Evolutionary conservation across 768 basidiomycete genomes (phyloP), one percentile per base, ranked within the genome.

Genomic region (Hericium rajendrae): DNA sequence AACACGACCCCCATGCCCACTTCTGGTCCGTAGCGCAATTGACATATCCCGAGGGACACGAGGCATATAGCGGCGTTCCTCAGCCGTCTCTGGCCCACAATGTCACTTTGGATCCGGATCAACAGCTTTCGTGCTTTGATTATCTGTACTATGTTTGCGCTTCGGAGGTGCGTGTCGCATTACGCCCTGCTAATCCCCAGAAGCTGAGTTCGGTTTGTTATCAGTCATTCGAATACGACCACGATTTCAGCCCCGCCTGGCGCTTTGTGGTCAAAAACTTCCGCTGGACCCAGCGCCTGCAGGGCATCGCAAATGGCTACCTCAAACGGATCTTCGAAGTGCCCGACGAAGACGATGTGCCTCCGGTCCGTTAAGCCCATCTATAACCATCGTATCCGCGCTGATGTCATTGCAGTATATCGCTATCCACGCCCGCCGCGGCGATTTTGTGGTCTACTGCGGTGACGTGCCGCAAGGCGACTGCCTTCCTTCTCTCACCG

Each of bases 121-220:
- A 73, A 52, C 74, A 73, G 20, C 57, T 75, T 53, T 58, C 70
- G n/a, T 75, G 74, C 62, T 73, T 70, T 56, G 74, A 75, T 54
- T 74, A 72, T 50, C 61, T 74, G 28, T 75, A 74, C 59, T 75
- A 71, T 57, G 65, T 68, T n/a, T 68, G 71, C 54, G 72, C 69
- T 9, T 55, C 59, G 20, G 61, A 64, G 53, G 68, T 71, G 48
- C 40, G 70, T 51, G 22, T 43, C 59, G 15, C 39, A 32, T 32
- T 32, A 32, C 32, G 32, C 32, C 32, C 32, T 32, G 32, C 32
- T 32, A 32, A 32, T 32, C 32, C 8, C 32, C 32, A 32, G 8
- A 32, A 32, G 10, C 22, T 24, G 2, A 13, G 13, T 39, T 56
- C 16, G 59, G 57, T 51, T 62, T 58, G 20, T 59, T 59, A 49